These are phyloP conservation scores for Gossypium schwendimanii DNA, from an alignment of 441 rosid genomes.

Conservation along the genomic window DNA sequence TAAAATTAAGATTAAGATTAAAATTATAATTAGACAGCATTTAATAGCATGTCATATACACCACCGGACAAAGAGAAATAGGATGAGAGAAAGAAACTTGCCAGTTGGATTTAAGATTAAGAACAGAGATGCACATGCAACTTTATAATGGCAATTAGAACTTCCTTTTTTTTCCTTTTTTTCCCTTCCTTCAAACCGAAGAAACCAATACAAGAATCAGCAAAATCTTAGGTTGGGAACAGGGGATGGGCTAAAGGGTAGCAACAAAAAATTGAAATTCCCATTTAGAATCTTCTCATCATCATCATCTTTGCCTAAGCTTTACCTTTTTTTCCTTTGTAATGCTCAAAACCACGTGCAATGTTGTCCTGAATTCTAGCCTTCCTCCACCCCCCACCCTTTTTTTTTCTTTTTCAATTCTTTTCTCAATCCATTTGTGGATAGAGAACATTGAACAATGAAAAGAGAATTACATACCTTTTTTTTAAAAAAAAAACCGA, in stretches of 20 bases:
- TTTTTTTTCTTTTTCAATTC: neutral
- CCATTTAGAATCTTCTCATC: conserved; percentile 3
- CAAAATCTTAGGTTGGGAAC: neutral
- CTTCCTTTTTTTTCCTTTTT: too few relatives aligned
- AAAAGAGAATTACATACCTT: neutral
- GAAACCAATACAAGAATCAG: conserved; percentile 16
- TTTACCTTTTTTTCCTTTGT: neutral
- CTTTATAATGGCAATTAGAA: conserved; percentile 10
- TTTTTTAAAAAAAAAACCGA: neutral
- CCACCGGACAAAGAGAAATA: too few relatives aligned
- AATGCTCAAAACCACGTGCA: conserved; percentile 18
- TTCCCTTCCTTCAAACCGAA: conserved; percentile 15
- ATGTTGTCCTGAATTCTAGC: neutral
- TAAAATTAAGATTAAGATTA: too few relatives aligned
- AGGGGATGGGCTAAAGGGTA: neutral
- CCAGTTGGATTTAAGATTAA: neutral
- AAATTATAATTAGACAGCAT: too few relatives aligned
- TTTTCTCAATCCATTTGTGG: neutral
- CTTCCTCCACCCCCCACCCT: too few relatives aligned
- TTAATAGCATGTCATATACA: too few relatives aligned
- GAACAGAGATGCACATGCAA: conserved; percentile 6
- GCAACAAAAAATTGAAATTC: neutral
- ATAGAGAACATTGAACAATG: neutral
- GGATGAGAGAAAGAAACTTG: neutral
- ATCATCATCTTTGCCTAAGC: neutral